These are phyloP conservation scores for Coemansia sp. DNA, from an alignment of 192 early-diverging fungal genomes.

Conservation along the genomic window DNA sequence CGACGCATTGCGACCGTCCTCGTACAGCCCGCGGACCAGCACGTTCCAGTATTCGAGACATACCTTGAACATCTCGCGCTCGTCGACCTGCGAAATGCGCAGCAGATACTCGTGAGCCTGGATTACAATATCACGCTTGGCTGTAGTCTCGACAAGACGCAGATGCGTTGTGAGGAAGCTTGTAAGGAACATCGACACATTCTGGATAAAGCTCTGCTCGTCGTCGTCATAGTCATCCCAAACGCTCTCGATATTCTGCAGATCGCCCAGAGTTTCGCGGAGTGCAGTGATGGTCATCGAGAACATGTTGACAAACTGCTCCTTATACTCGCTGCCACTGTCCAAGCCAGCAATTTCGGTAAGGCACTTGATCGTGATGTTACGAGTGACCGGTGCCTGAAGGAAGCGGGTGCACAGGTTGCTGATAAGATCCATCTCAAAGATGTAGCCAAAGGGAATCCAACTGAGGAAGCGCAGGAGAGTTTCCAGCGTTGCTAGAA, in stretches of 20 bases:
- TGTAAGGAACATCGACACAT: constrained; percentile 90
- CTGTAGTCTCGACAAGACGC: constrained; percentile 61
- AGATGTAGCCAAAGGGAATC: constrained; percentile 98
- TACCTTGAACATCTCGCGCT: constrained; percentile 97
- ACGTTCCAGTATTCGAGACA: constrained; percentile 98
- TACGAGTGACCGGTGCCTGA: constrained; percentile 82
- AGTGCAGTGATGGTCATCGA: constrained; percentile 68
- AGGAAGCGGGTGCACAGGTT: constrained; percentile 82
- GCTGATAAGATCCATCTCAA: constrained; percentile 90
- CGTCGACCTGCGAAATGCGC: constrained; percentile 86
- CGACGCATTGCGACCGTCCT: constrained; percentile 64
- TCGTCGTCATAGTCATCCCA: constrained; percentile 83
- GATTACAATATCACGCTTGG: constrained; percentile 59
- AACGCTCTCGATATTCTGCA: constrained; percentile 72
- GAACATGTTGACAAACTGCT: constrained; percentile 87
- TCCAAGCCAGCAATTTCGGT: constrained; percentile 95
- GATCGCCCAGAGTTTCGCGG: constrained; percentile 42
- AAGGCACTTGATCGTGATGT: constrained; percentile 92
- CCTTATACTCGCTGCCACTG: constrained; percentile 75
- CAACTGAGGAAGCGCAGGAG: constrained; percentile 95
- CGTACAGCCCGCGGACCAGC: constrained; percentile 85
- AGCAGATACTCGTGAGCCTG: constrained; percentile 89
- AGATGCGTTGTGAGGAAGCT: constrained; percentile 83
- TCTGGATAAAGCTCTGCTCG: constrained; percentile 96
- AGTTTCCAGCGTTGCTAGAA: constrained; percentile 90